Evolutionary conservation across 1,284 basidiomycete species (phyloP).

Genomic region (Inonotus hispidus): DNA sequence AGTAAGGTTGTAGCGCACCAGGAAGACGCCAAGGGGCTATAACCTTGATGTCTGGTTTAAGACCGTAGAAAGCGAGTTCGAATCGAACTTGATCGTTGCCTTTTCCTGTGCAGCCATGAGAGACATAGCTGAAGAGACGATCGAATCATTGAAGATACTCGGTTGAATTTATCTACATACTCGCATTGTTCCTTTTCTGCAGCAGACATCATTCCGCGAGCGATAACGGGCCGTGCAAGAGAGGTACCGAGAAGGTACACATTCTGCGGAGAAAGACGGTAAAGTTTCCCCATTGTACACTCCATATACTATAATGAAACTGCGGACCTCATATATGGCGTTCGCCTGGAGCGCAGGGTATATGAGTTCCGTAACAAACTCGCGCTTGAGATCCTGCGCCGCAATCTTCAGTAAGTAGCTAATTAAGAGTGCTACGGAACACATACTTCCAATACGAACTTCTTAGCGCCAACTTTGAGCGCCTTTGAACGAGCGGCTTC

Average conservation of each 20-base stretch:
- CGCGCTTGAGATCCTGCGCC: conserved; percentile 82
- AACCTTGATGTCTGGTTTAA: conserved; percentile 98
- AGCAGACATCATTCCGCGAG: conserved; percentile 96
- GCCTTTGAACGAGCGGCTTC: conserved; percentile 92
- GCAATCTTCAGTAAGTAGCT: not conserved
- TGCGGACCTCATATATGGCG: conserved; percentile 89
- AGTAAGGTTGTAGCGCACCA: conserved; percentile 39
- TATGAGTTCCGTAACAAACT: conserved; percentile 96
- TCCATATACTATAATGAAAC: not conserved
- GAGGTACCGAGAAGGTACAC: conserved; percentile 98
- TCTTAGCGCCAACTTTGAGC: conserved; percentile 87
- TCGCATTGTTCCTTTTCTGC: conserved; percentile 92
- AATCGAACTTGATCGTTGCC: conserved; percentile 99
- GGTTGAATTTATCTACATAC: conserved; percentile 42
- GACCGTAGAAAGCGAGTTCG: conserved; percentile 97
- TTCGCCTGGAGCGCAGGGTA: conserved; percentile 98
- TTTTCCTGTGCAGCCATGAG: conserved; percentile 99
- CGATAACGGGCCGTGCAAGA: conserved; percentile 96
- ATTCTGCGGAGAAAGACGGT: conserved; percentile 44
- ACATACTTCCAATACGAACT: conserved; percentile 85
- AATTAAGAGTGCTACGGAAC: not conserved
- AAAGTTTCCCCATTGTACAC: not conserved
- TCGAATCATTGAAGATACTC: not conserved
- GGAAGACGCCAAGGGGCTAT: conserved; percentile 97
- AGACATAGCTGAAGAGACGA: conserved; percentile 68